A percentile compares a stretch with the other conserved stretches of the same genome.
These are phyloP conservation scores for Aspergillus tamarii DNA, from an alignment of 2,329 filamentous ascomycete species.

Conservation along the genomic window DNA sequence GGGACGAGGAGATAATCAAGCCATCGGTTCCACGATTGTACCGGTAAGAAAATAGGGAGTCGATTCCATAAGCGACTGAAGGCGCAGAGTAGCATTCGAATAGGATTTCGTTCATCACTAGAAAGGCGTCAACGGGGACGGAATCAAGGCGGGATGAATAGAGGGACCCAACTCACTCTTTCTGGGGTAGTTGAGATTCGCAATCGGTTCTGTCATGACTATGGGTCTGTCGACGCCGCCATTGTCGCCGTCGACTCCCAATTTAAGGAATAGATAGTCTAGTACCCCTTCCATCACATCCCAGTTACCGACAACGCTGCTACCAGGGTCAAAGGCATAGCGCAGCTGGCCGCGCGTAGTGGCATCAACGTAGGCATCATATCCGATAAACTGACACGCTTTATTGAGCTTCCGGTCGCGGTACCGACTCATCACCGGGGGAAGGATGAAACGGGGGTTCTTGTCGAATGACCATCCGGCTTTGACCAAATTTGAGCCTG, in stretches of 20 bases:
- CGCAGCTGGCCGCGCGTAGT: slow-evolving; percentile 88
- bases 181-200: slow-evolving; percentile 84
- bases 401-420: slow-evolving; percentile 90
- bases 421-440: slow-evolving; percentile 92
- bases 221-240: slow-evolving; percentile 82
- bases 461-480: slow-evolving; percentile 95
- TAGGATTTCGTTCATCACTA: slow-evolving; percentile 95
- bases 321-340: slow-evolving; percentile 87
- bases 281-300: slow-evolving; percentile 94
- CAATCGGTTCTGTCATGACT: slow-evolving; percentile 93
- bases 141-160: background rate
- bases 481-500: slow-evolving; percentile 85
- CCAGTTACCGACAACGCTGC: slow-evolving; percentile 94
- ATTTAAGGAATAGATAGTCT: slow-evolving; percentile 92
- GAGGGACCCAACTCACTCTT: slow-evolving; percentile 66
- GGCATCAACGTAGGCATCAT: slow-evolving; percentile 92
- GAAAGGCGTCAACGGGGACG: slow-evolving; percentile 24
- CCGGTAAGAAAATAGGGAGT: slow-evolving; percentile 92
- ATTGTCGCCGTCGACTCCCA: slow-evolving; percentile 76
- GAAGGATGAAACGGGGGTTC: slow-evolving; percentile 75
- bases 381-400: slow-evolving; percentile 88
- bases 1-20: slow-evolving; percentile 86
- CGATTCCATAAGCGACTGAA: slow-evolving; percentile 89
- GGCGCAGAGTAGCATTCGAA: slow-evolving; percentile 95
- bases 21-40: slow-evolving; percentile 89